These are phyloP conservation scores for Sugiyamaella sp. DNA, from an alignment of 1,139 yeast species.

Conservation along the genomic window DNA sequence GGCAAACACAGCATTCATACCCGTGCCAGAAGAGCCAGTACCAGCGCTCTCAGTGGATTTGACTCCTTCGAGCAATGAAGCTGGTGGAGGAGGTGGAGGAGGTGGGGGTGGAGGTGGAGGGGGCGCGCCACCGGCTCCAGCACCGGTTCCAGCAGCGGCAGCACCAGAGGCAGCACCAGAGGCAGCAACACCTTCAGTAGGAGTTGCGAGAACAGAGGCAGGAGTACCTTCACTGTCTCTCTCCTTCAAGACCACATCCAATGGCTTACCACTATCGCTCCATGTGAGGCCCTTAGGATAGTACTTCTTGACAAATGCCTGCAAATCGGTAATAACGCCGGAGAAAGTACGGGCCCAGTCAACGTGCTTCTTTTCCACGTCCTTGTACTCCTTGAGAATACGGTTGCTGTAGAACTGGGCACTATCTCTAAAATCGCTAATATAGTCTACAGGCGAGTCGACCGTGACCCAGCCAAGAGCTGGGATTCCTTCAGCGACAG, in stretches of 20 bases:
- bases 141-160: constrained; percentile 56
- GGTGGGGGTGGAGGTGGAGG: constrained; percentile 62
- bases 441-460: constrained; percentile 67
- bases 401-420: constrained; percentile 95
- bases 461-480: constrained; percentile 89
- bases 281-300: constrained; percentile 85
- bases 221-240: constrained; percentile 31
- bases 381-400: constrained; percentile 80
- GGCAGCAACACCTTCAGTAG: constrained; percentile 56
- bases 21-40: constrained; percentile 48
- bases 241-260: constrained; percentile 51
- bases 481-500: constrained; percentile 87
- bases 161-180: constrained; percentile 51
- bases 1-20: constrained; percentile 89
- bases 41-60: constrained; percentile 14
- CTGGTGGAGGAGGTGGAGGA: constrained; percentile 82
- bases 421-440: constrained; percentile 85
- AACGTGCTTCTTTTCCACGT: constrained; percentile 63
- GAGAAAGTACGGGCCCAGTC: constrained; percentile 79
- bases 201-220: constrained; percentile 40
- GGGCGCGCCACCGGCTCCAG: constrained; percentile 37
- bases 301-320: constrained; percentile 69
- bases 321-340: constrained; percentile 67
- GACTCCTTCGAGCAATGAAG: constrained; percentile 54
- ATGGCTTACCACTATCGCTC: constrained; percentile 57